A percentile compares a stretch with the other conserved stretches of the same genome.
Evolutionary conservation across 169 alveolate genomes (phyloP).

Genomic region (Plasmodium blacklocki): DNA sequence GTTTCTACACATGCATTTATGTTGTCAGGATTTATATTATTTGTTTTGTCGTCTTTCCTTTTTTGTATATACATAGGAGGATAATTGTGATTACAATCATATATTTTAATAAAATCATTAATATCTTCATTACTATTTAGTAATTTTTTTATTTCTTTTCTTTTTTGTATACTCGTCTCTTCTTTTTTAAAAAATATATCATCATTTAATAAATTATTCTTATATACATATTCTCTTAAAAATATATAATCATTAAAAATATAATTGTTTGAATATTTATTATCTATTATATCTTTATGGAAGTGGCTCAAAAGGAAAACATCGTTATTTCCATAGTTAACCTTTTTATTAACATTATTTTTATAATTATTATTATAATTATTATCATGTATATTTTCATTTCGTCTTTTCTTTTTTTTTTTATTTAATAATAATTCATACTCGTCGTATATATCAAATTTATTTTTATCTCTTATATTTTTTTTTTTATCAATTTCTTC

Average conservation of each 20-base stretch:
- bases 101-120: conserved; percentile 27
- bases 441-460: conserved; percentile 50
- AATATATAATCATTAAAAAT: conserved; percentile 39
- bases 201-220: conserved; percentile 26
- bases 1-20: too few species aligned
- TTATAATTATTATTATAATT: neutral
- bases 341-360: neutral
- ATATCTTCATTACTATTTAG: conserved; percentile 32
- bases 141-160: conserved; percentile 12
- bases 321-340: neutral
- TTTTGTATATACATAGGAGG: conserved; percentile 57
- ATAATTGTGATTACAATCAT: conserved; percentile 26
- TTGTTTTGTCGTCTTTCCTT: neutral
- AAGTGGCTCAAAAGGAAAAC: too few species aligned
- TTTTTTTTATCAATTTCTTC: conserved; percentile 54
- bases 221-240: conserved; percentile 48
- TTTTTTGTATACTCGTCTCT: conserved; percentile 5
- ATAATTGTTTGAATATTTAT: conserved; percentile 25
- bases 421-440: conserved; percentile 40
- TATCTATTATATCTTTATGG: neutral
- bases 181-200: conserved; percentile 68
- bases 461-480: conserved; percentile 23
- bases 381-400: conserved; percentile 1
- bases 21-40: neutral
- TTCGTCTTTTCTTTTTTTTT: conserved; percentile 32